Evolutionary conservation across 2,329 filamentous ascomycete genomes (phyloP), one percentile per base, ranked within the genome.

Genomic region (Colletotrichum spaethianum): DNA sequence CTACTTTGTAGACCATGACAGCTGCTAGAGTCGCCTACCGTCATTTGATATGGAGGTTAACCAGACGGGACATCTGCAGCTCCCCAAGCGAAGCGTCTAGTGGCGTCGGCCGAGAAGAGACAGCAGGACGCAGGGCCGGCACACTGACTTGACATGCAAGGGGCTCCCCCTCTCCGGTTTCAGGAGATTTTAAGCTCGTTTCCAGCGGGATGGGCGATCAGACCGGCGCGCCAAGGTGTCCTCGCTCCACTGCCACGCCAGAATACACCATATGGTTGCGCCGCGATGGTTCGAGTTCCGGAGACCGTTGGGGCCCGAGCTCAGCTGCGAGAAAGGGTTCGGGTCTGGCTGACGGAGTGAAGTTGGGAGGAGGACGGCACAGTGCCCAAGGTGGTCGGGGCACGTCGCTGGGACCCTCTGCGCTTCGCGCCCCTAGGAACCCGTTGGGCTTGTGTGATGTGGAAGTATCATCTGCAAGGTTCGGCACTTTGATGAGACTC

Each of bases 401-500:
- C 70, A 18, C 42, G 44, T 36, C 55, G 62, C 62, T 56, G 62
- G 48, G 67, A 55, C 36, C 62, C 46, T 53, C 20, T 52, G 48
- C 8, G 5, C 44, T 42, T 56, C 33, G 33, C 44, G 23, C 53
- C n/a, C 40, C 33, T 26, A n/a, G 52, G 42, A 42, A 38, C 57
- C 69, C 65, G 65, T 72, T 69, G 53, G 50, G 53, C 63, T 69
- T 9, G n/a, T 44, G 59, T 23, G 38, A 63, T 46, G 46, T 33
- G 38, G 7, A n/a, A 4, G 68, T 66, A 62, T 53, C 44, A 69
- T 36, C 70, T 72, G 70, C 70, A 72, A 70, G 65, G 65, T 63
- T 72, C 70, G 70, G 70, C 70, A 72, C 70, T 72, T 69, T 64
- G 70, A 63, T 63, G 42, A 63, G 53, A 69, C 36, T 50, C 38